Evolutionary conservation across 352 stramenopile species (phyloP).

Genomic region (Phytophthora kernoviae): DNA sequence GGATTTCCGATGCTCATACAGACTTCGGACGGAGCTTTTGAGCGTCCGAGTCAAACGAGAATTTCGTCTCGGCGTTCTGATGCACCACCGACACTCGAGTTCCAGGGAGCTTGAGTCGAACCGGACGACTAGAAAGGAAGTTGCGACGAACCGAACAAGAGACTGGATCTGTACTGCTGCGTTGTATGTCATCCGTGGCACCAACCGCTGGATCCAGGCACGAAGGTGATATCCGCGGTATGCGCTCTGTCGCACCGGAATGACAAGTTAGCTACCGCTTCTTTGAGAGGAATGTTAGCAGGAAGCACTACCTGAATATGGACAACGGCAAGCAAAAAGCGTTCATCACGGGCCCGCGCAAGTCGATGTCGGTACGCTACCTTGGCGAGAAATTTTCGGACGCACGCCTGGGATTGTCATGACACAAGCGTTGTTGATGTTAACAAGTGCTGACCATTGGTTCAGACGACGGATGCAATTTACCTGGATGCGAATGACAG

Average conservation of each 20-base stretch:
- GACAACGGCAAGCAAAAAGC: conserved; percentile 41
- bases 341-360: conserved; percentile 48
- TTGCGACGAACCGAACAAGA: conserved; percentile 45
- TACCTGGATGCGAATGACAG: conserved; percentile 57
- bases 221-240: conserved; percentile 54
- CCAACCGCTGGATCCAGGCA: conserved; percentile 43
- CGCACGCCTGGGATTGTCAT: conserved; percentile 25
- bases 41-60: conserved; percentile 8
- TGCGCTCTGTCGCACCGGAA: conserved; percentile 26
- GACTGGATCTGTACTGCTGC: conserved; percentile 60
- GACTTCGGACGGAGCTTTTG: conserved; percentile 26
- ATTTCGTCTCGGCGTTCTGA: background rate
- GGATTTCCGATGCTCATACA: conserved; percentile 56
- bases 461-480: background rate
- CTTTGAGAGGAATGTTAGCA: background rate
- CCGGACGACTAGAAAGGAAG: conserved; percentile 51
- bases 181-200: conserved; percentile 43
- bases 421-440: background rate
- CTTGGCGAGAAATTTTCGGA: conserved; percentile 58
- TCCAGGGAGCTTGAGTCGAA: too few relatives aligned
- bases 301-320: conserved; percentile 50
- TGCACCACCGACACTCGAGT: conserved; percentile 26
- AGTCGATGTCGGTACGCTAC: conserved; percentile 46
- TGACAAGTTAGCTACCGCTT: background rate
- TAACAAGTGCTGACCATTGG: too few relatives aligned